Conservation (phyloP, 2,329 filamentous ascomycete species). For the Ascochyta clinopodiicola region DNA sequence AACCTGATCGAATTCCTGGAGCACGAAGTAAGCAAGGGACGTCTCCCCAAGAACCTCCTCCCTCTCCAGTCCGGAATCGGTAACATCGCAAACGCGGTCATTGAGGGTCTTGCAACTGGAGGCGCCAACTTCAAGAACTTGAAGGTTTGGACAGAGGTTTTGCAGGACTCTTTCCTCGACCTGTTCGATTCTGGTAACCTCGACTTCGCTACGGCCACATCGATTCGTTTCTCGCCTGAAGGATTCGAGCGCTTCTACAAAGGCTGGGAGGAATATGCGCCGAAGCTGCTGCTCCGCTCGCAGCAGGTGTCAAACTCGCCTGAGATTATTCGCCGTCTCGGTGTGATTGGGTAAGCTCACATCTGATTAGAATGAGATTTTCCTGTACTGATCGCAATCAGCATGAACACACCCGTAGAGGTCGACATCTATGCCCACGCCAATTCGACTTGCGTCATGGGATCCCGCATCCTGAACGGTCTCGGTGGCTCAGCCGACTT, state of each 20-base stretch:
- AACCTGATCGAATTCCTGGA: slow-evolving; percentile 87
- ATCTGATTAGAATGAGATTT: background rate
- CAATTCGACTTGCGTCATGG: slow-evolving; percentile 90
- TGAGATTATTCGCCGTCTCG: slow-evolving; percentile 86
- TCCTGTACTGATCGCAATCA: background rate
- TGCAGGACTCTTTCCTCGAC: slow-evolving; percentile 92
- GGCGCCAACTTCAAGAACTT: slow-evolving; percentile 83
- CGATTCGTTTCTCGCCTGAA: slow-evolving; percentile 87
- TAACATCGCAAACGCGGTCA: slow-evolving; percentile 91
- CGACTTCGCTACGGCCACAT: slow-evolving; percentile 89
- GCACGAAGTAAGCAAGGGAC: slow-evolving; percentile 80
- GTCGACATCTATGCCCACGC: slow-evolving; percentile 95
- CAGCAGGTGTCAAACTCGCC: slow-evolving; percentile 89
- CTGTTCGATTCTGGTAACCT: slow-evolving; percentile 88
- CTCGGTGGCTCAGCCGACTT: slow-evolving; percentile 84
- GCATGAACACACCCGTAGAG: slow-evolving; percentile 94
- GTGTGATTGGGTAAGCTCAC: slow-evolving; percentile 67
- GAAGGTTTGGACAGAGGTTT: slow-evolving; percentile 91
- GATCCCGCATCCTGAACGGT: slow-evolving; percentile 85
- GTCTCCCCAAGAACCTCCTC: slow-evolving; percentile 77
- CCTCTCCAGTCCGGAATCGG: slow-evolving; percentile 89
- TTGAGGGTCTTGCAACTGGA: slow-evolving; percentile 77
- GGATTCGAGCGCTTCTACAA: slow-evolving; percentile 92
- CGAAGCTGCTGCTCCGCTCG: slow-evolving; percentile 84
- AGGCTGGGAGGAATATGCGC: slow-evolving; percentile 78